phyloP scores from a whole-genome alignment of 1,284 basidiomycete genomes.

The Apiotrichum veenhuisii region DNA sequence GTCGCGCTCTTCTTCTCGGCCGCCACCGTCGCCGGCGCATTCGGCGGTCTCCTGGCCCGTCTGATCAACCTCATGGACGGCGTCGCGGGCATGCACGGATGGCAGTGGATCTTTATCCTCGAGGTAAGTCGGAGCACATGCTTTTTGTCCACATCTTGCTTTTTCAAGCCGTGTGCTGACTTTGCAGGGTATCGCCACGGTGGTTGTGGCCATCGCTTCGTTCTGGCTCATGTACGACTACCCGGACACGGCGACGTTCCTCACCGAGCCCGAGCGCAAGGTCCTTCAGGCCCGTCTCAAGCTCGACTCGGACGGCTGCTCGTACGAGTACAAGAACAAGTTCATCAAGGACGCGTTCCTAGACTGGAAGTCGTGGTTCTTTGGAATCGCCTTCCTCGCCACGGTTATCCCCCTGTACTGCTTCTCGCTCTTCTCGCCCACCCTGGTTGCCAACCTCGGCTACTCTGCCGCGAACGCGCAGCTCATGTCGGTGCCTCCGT shows the following conservation, averaged over 20 bases:
- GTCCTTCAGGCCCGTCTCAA: constrained; percentile 24
- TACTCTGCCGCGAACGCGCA: constrained; percentile 68
- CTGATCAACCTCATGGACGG: constrained; percentile 49
- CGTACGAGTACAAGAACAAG: constrained; percentile 31
- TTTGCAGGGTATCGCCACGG: constrained; percentile 65
- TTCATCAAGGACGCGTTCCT: constrained; percentile 27
- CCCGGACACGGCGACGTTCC: constrained; percentile 71
- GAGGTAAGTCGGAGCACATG: too few species aligned
- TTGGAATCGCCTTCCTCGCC: constrained; percentile 36
- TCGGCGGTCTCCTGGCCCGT: constrained; percentile 46
- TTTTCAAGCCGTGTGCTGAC: too few species aligned
- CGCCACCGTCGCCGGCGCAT: constrained; percentile 46
- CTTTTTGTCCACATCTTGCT: too few species aligned
- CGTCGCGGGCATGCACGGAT: constrained; percentile 40
- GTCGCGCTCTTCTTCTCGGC: constrained; percentile 44
- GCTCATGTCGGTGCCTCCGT: constrained; percentile 48
- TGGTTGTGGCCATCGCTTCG: constrained; percentile 61
- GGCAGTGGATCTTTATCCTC: constrained; percentile 69
- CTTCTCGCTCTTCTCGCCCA: constrained; percentile 57
- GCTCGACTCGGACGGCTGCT: constrained; percentile 32
- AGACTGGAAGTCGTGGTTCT: constrained; percentile 41
- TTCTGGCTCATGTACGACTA: constrained; percentile 78
- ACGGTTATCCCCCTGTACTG: constrained; percentile 57
- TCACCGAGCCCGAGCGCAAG: constrained; percentile 62
- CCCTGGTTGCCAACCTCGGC: constrained; percentile 48